Evolutionary conservation across 2,329 filamentous ascomycete genomes (phyloP).

Genomic region (Exophiala aquamarina): DNA sequence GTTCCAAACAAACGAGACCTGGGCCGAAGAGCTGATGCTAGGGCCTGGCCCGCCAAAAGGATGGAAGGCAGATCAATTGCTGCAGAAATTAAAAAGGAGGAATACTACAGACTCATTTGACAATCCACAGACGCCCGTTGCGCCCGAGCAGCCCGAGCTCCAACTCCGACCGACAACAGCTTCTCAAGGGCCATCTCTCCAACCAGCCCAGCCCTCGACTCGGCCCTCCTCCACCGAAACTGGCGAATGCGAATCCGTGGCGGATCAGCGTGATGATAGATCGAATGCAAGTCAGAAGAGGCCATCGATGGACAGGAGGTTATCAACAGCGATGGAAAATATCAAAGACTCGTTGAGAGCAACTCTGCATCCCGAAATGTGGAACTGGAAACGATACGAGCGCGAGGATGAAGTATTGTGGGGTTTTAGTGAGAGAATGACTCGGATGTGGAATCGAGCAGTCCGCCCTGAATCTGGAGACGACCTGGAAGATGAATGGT

Average conservation of each 20-base stretch:
- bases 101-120: constrained; percentile 54
- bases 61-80: constrained; percentile 24
- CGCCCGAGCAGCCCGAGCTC: constrained; percentile 2
- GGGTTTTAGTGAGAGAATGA: constrained; percentile 49
- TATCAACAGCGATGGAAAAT: constrained; percentile 70
- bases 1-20: constrained; percentile 84
- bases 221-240: constrained; percentile 1
- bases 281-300: constrained; percentile 77
- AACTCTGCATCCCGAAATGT: constrained; percentile 54
- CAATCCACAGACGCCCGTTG: neutral
- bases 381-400: constrained; percentile 79
- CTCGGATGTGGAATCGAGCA: constrained; percentile 25
- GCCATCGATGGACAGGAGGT: constrained; percentile 86
- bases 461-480: constrained; percentile 9
- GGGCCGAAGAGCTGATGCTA: constrained; percentile 81
- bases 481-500: constrained; percentile 4
- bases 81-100: constrained; percentile 39
- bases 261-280: constrained; percentile 37
- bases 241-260: neutral
- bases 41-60: constrained; percentile 67
- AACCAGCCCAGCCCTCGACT: constrained; percentile 4
- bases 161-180: constrained; percentile 2
- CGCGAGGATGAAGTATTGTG: constrained; percentile 85
- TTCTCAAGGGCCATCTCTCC: constrained; percentile 7
- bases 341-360: constrained; percentile 54